phyloP scores from a whole-genome alignment of 2,329 filamentous ascomycete genomes.

The Alternaria viburni region DNA sequence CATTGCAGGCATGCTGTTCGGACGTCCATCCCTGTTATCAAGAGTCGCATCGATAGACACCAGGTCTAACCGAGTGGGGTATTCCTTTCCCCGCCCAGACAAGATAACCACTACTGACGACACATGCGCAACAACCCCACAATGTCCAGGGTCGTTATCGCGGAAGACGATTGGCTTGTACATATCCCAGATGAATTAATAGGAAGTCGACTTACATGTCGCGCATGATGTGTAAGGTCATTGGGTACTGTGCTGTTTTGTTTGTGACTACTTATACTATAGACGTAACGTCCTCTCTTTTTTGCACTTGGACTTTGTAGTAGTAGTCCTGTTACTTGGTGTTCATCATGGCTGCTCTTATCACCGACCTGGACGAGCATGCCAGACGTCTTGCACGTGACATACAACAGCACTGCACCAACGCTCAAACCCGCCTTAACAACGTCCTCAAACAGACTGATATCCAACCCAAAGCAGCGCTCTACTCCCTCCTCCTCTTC shows the following conservation, averaged over 20 bases:
- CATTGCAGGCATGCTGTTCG: not conserved
- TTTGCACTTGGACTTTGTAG: not conserved
- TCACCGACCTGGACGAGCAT: conserved; percentile 16
- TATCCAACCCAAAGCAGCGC: conserved; percentile 23
- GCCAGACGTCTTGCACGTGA: conserved; percentile 27
- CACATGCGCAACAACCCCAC: conserved; percentile 22
- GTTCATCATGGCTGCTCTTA: conserved; percentile 11
- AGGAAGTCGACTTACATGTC: conserved; percentile 11
- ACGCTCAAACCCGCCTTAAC: conserved; percentile 9
- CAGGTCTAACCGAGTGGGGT: conserved; percentile 28
- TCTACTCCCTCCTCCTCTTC: conserved; percentile 43
- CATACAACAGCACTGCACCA: conserved; percentile 22
- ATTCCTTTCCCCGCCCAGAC: conserved; percentile 22
- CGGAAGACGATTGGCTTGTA: conserved; percentile 2
- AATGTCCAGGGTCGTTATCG: conserved; percentile 20
- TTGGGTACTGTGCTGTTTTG: not conserved
- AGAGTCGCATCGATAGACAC: not conserved
- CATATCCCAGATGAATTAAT: not conserved
- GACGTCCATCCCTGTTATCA: not conserved
- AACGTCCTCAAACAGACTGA: conserved; percentile 1
- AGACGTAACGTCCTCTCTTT: not conserved
- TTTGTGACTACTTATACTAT: not conserved
- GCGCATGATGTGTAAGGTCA: conserved; percentile 2
- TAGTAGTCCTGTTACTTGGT: not conserved
- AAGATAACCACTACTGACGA: conserved; percentile 20